Base-by-base conservation (phyloP, 1,139 yeast species). In the Maudiozyma humilis region DNA sequence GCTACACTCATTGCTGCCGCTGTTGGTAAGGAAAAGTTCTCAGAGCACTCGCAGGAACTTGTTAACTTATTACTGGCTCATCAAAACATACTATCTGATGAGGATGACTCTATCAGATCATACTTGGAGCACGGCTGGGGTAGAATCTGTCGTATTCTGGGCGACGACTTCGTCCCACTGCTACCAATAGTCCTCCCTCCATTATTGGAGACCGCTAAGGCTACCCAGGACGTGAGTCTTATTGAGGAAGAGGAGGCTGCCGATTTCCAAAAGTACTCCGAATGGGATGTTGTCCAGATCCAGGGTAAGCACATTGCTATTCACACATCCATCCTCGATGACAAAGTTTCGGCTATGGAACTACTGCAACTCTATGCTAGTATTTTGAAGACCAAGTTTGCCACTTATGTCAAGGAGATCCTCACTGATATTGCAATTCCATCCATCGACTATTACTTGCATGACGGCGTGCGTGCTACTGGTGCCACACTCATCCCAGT, bases 91-190 rank as follows among this genome's bases (percentile, higher is more conserved):
- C 67, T 74, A 13, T 56, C 65, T 19, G 71, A 70, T 46, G 71
- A 66, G 39, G 96, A 87, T 57, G 96, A 89, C 61, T 95, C 96
- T 34, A 83, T 93, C 18, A 83, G 78, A 52, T 76, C 85, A 44
- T 89, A 87, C 57, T 72, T 91, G 53, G 95, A 88, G 54, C 95
- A 87, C 64, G 96, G 95, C 40, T 91, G 98, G 98, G 89, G 94
- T 44, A 78, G 98, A 59, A 73, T 91, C 42, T 91, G 98, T 61
- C 76, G 85, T 55, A 77, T 91, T 41, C 72, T 89, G 46, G 95
- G 96, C 23, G 75, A 74, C 48, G 95, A 87, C 44, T 91, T 91
- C 63, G 66, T 86, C 50, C 96, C 95, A n/a, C 82, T 79, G 53
- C 71, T 91, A 47, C 86, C 88, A 31, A 77, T 79, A n/a, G 96